phyloP scores from a whole-genome alignment of 306 rosid genomes.

The Prunus mume region DNA sequence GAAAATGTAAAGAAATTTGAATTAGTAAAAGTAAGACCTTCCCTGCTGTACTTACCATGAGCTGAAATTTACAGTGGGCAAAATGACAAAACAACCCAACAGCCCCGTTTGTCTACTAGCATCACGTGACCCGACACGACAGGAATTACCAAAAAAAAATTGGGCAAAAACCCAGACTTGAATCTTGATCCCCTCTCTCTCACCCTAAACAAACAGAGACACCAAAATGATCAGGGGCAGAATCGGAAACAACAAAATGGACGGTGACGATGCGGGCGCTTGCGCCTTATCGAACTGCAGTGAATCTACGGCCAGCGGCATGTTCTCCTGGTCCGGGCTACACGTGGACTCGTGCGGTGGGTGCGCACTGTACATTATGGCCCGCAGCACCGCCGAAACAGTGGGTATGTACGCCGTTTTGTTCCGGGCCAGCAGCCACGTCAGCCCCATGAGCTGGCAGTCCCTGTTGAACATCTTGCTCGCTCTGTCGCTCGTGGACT shows the following conservation, averaged over 20 bases:
- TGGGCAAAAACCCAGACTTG: background rate
- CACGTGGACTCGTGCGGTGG: slow-evolving; percentile 75
- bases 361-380: slow-evolving; percentile 88
- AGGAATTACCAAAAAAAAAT: slow-evolving; percentile 36
- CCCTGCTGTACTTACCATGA: slow-evolving; percentile 2
- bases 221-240: slow-evolving; percentile 44
- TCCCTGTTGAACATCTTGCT: slow-evolving; percentile 84
- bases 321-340: slow-evolving; percentile 97
- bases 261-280: slow-evolving; percentile 31
- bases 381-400: slow-evolving; percentile 92
- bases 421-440: slow-evolving; percentile 84
- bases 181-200: background rate
- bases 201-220: slow-evolving; percentile 24
- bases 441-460: slow-evolving; percentile 96
- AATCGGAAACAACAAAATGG: slow-evolving; percentile 22
- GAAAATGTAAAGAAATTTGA: background rate
- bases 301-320: slow-evolving; percentile 98
- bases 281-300: slow-evolving; percentile 58
- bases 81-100: slow-evolving; percentile 32
- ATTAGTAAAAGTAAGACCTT: background rate
- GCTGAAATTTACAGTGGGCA: slow-evolving; percentile 51
- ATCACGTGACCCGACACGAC: slow-evolving; percentile 56
- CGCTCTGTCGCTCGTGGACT: slow-evolving; percentile 46
- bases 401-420: slow-evolving; percentile 93
- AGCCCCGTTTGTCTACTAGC: slow-evolving; percentile 57